phyloP scores from a whole-genome alignment of 192 early-diverging fungal species.

The Rhizophagus sp. region DNA sequence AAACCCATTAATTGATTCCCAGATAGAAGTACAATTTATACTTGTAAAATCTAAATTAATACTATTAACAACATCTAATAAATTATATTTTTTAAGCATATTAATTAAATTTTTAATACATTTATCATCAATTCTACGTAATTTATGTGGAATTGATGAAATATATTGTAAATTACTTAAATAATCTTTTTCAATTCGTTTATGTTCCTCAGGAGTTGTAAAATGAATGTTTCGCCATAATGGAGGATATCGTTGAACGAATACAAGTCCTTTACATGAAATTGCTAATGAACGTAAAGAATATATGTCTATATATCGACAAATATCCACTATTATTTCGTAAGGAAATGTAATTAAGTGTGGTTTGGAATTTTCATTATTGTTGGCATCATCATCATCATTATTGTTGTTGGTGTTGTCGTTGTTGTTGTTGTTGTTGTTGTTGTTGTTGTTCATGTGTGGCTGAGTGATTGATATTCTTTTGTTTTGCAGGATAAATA shows the following conservation, averaged over 20 bases:
- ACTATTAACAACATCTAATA: neutral
- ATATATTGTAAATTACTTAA: neutral
- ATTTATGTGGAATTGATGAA: neutral
- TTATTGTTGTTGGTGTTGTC: too few relatives aligned
- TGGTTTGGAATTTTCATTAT: neutral
- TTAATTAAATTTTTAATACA: neutral
- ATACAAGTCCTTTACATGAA: neutral
- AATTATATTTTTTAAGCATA: neutral
- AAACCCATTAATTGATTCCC: neutral
- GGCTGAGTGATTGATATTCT: too few relatives aligned
- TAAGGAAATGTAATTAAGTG: neutral
- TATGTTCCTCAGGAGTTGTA: neutral
- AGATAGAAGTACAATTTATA: neutral
- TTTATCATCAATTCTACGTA: slow-evolving; percentile 7
- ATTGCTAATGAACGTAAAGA: neutral
- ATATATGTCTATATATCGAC: slow-evolving; percentile 3
- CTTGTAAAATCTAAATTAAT: slow-evolving; percentile 14
- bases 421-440: too few relatives aligned
- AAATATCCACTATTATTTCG: slow-evolving; percentile 13
- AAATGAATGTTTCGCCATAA: slow-evolving; percentile 10
- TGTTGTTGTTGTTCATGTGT: too few relatives aligned
- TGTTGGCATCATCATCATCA: too few relatives aligned
- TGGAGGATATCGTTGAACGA: neutral
- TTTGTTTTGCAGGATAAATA: too few relatives aligned
- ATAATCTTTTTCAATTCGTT: neutral